phyloP scores from a whole-genome alignment of 345 rosid species.

The Syzygium grande region DNA sequence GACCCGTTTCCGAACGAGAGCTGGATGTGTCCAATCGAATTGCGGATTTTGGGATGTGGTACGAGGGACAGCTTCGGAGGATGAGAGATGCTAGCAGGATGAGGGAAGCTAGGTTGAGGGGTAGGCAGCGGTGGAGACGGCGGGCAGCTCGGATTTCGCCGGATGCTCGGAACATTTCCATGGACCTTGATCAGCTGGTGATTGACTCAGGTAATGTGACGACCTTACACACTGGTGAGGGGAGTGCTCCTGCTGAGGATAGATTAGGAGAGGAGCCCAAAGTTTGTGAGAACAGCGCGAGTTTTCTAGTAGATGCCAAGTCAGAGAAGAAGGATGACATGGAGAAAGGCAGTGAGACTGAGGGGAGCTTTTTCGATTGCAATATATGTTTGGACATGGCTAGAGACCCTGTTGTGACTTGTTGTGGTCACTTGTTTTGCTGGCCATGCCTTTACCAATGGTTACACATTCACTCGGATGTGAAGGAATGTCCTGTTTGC shows the following conservation, averaged over 20 bases:
- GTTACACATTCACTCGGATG: conserved; percentile 67
- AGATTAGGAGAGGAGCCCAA: conserved; percentile 47
- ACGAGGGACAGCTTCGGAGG: conserved; percentile 35
- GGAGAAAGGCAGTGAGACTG: conserved; percentile 39
- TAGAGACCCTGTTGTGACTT: conserved; percentile 79
- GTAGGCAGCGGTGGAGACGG: conserved; percentile 45
- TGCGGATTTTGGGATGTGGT: conserved; percentile 47
- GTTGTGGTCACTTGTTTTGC: conserved; percentile 91
- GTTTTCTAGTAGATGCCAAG: conserved; percentile 36
- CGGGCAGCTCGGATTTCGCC: conserved; percentile 33
- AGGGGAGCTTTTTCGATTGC: conserved; percentile 72
- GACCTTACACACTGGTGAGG: conserved; percentile 82
- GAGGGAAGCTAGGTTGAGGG: conserved; percentile 50
- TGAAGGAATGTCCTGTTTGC: conserved; percentile 91
- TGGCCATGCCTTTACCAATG: conserved; percentile 87
- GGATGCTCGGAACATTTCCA: conserved; percentile 37
- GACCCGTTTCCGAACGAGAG: conserved; percentile 68
- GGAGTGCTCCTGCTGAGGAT: conserved; percentile 67
- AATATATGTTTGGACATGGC: conserved; percentile 79
- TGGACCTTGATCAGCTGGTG: conserved; percentile 59
- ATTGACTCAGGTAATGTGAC: conserved; percentile 32
- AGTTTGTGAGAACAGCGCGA: conserved; percentile 54
- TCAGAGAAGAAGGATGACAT: conserved; percentile 43
- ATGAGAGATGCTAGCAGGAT: conserved; percentile 41
- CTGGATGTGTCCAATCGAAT: conserved; percentile 28